phyloP scores from a whole-genome alignment of 108 stramenopile genomes.

The Schizochytrium sp. region DNA sequence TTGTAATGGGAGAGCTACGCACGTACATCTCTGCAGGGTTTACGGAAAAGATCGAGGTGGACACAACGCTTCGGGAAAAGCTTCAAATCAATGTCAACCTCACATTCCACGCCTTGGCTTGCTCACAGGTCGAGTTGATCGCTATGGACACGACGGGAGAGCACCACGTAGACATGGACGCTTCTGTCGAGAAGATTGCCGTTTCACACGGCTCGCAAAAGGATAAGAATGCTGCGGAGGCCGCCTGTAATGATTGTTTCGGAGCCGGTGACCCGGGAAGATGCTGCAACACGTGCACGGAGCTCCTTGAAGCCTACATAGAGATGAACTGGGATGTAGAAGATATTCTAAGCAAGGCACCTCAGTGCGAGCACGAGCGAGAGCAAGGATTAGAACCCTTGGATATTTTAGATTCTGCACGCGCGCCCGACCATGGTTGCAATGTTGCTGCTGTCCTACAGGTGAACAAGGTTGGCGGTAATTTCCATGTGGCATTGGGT shows the following conservation, averaged over 20 bases:
- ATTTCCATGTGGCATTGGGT: slow-evolving; percentile 28
- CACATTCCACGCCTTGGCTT: background rate
- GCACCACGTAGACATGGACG: background rate
- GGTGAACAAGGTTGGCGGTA: slow-evolving; percentile 26
- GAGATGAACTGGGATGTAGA: background rate
- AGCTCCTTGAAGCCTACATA: background rate
- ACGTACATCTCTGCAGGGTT: background rate
- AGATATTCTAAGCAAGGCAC: background rate
- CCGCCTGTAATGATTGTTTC: background rate
- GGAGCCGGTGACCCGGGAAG: background rate
- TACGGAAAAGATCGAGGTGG: background rate
- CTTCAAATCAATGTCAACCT: background rate
- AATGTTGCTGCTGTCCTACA: background rate
- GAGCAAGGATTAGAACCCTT: background rate
- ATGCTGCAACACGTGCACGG: slow-evolving; percentile 1
- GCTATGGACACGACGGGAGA: background rate
- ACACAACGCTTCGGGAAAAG: background rate
- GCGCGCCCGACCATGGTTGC: background rate
- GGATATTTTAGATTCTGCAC: background rate
- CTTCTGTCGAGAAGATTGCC: background rate
- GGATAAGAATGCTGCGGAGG: background rate
- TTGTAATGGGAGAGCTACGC: background rate
- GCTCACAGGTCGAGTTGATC: slow-evolving; percentile 10
- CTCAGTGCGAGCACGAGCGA: background rate
- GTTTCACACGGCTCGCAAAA: background rate